phyloP scores from a whole-genome alignment of 768 basidiomycete species.

The Cubamyces sp. region DNA sequence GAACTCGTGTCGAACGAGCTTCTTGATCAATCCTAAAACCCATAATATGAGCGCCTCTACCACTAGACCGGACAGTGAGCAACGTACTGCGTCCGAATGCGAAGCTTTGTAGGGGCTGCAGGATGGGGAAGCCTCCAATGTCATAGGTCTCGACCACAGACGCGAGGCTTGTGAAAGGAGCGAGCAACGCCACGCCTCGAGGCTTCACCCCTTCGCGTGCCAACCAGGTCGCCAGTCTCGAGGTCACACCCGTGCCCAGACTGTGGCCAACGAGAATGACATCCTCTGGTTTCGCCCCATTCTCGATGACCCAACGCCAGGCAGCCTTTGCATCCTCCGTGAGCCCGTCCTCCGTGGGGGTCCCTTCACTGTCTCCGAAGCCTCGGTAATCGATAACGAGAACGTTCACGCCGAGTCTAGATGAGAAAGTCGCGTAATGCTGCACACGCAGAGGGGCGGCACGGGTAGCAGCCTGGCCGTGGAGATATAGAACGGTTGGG shows the following conservation, averaged over 20 bases:
- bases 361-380: constrained; percentile 84
- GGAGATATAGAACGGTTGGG: constrained; percentile 89
- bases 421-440: constrained; percentile 67
- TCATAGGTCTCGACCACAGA: constrained; percentile 69
- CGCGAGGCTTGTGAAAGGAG: constrained; percentile 41
- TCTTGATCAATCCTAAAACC: constrained; percentile 53
- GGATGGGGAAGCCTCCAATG: constrained; percentile 69
- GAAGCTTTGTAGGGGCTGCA: constrained; percentile 69
- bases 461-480: constrained; percentile 88
- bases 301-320: constrained; percentile 73
- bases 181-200: constrained; percentile 45
- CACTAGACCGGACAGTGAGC: not conserved
- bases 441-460: constrained; percentile 68
- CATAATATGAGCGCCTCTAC: not conserved
- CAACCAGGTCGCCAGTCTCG: constrained; percentile 45
- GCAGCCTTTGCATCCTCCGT: constrained; percentile 73
- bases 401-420: constrained; percentile 72
- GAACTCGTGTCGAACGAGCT: constrained; percentile 59
- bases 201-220: constrained; percentile 44
- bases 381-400: constrained; percentile 91
- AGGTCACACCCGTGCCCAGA: constrained; percentile 81
- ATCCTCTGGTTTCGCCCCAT: constrained; percentile 59
- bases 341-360: constrained; percentile 77
- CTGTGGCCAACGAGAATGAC: constrained; percentile 86
- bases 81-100: constrained; percentile 67